Conservation (phyloP, 164 flowering plant genomes). For the Dillenia turbinata region DNA sequence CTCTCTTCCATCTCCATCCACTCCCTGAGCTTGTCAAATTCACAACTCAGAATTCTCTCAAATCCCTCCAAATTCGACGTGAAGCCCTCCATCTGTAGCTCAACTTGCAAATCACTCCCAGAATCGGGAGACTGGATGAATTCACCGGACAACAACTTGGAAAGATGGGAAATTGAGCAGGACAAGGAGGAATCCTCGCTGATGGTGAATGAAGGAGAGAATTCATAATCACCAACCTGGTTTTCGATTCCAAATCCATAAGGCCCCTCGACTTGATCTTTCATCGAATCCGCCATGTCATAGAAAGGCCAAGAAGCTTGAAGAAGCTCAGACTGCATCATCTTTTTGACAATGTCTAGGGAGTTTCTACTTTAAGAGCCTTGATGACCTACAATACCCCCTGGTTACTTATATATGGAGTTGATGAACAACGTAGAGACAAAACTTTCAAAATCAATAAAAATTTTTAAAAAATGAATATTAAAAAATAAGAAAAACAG, state of each 20-base stretch:
- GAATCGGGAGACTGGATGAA: constrained; percentile 1
- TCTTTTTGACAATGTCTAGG: constrained; percentile 9
- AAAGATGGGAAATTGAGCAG: constrained; percentile 9
- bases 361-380: not conserved
- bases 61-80: constrained; percentile 12
- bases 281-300: constrained; percentile 10
- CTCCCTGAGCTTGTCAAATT: constrained; percentile 5
- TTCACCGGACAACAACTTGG: constrained; percentile 6
- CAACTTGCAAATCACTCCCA: not conserved
- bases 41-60: not conserved
- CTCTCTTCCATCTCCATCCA: constrained; percentile 15
- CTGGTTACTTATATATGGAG: constrained; percentile 4
- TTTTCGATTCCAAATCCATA: constrained; percentile 12
- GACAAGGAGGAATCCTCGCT: constrained; percentile 16
- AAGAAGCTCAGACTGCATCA: constrained; percentile 25
- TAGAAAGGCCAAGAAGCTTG: constrained; percentile 26
- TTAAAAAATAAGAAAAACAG: not conserved
- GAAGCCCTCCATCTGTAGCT: constrained; percentile 7
- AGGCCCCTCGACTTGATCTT: constrained; percentile 9
- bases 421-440: not conserved
- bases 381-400: not conserved
- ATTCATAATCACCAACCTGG: constrained; percentile 16
- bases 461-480: not conserved
- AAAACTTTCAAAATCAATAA: constrained; percentile 2
- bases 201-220: constrained; percentile 20